Base-by-base conservation (phyloP, 129 eudicot genomes). In the Pseudognaphalium luteoalbum region DNA sequence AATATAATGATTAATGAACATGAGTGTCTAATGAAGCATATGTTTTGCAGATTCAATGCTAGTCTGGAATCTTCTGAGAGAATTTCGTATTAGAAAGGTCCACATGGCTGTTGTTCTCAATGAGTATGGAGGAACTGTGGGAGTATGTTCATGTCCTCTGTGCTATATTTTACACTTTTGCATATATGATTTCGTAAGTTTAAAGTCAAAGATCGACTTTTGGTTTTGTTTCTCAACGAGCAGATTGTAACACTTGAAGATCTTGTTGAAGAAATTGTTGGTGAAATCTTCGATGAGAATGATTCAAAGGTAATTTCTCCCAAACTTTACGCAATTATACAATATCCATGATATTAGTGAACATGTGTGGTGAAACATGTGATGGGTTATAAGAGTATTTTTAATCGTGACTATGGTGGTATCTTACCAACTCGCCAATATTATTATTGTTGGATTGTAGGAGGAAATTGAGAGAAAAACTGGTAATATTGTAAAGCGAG, bases 101-200 rank as follows among this genome's bases (percentile, higher is more conserved):
- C 93, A 88, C 87, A 88, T 88, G 93, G 93, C 93, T 39, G 90
- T 88, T 35, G 93, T 86, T 74, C 93, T 88, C 52, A 88, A 88
- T 75, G 93, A 88, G 77, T 88, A 86, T 62, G 93, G 93, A 76
- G 93, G 93, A 86, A 88, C 93, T 59, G 90, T 88, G 25, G 93
- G 90, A 75, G 93, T 88, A 88, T 22, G 93, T 81, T 74, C 62
- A 58, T 81, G 19, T 33, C 66, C 81, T 73, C 39, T 74, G 67
- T 75, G 68, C 41, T 71, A 16, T 34, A 58, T 51, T 10, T 54
- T 47, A 54, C 73, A 77, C 39, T 19, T 63, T 20, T 17, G 22
- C 12, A 57, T 57, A 4, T 57, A 6, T 19, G 12, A 2, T 54
- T 66, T 78, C 35, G 59, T 22, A 54, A 65, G 15, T 32, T 35